Evolutionary conservation across 192 early-diverging fungal genomes (phyloP).

Genomic region (Chytriomyces sp.): DNA sequence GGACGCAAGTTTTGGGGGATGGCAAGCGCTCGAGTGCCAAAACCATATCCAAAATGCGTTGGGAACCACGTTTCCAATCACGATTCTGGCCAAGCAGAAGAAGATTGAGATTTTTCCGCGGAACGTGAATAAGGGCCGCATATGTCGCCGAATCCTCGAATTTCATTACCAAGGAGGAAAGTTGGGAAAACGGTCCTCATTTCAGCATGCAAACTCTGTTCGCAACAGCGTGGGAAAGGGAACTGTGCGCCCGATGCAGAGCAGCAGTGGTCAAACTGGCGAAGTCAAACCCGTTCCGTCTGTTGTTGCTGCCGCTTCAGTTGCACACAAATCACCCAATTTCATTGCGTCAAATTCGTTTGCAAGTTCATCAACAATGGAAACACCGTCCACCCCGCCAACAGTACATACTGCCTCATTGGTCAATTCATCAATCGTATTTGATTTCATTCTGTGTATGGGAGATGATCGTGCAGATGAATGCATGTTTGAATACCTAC

Average conservation of each 20-base stretch:
- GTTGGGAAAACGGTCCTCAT: conserved; percentile 20
- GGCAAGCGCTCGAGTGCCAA: conserved; percentile 84
- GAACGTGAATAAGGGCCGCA: conserved; percentile 71
- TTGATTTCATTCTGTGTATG: conserved; percentile 73
- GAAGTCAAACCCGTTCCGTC: neutral
- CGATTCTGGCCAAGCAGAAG: conserved; percentile 67
- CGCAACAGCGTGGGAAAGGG: neutral
- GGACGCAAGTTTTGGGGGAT: conserved; percentile 66
- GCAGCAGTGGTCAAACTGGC: neutral
- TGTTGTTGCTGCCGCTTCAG: neutral
- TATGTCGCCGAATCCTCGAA: conserved; percentile 64
- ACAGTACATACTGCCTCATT: neutral
- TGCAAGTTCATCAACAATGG: neutral
- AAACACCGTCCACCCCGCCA: neutral
- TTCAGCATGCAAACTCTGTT: neutral
- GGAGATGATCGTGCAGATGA: conserved; percentile 84
- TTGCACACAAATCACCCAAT: neutral
- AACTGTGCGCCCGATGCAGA: neutral
- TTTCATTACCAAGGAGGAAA: conserved; percentile 23
- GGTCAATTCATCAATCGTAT: conserved; percentile 7
- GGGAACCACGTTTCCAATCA: conserved; percentile 70
- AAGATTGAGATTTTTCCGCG: conserved; percentile 75
- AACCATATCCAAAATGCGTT: conserved; percentile 81
- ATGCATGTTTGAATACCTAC: conserved; percentile 76
- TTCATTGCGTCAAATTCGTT: neutral